A percentile compares a stretch with the other conserved stretches of the same genome.
These are phyloP conservation scores for Posidonia australis DNA, from an alignment of 106 monocot genomes.

Conservation along the genomic window DNA sequence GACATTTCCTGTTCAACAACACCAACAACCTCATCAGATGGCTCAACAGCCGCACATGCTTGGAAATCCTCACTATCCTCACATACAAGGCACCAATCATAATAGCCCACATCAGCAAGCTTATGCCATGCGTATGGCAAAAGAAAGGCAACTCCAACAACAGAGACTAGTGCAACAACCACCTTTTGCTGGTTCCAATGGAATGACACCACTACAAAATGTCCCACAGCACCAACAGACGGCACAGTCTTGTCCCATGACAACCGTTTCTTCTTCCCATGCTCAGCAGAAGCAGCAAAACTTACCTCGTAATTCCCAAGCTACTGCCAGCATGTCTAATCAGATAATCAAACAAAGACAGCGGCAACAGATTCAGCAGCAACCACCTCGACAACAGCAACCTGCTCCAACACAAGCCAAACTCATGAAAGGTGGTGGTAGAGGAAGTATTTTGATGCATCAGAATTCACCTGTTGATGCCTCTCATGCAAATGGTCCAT, in stretches of 20 bases:
- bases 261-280: constrained; percentile 27
- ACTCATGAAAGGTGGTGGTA: constrained; percentile 37
- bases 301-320: constrained; percentile 24
- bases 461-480: constrained; percentile 42
- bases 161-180: constrained; percentile 42
- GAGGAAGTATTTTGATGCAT: constrained; percentile 49
- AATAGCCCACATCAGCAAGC: constrained; percentile 54
- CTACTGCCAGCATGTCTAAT: constrained; percentile 19
- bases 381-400: constrained; percentile 30
- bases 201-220: constrained; percentile 28
- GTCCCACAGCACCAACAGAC: constrained; percentile 32
- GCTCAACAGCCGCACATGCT: constrained; percentile 49
- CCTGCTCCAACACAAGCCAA: constrained; percentile 23
- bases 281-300: constrained; percentile 45
- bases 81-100: constrained; percentile 43
- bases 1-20: constrained; percentile 44
- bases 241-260: constrained; percentile 33
- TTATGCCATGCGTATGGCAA: constrained; percentile 49
- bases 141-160: constrained; percentile 63
- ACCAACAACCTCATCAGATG: constrained; percentile 39
- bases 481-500: constrained; percentile 30
- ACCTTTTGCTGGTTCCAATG: constrained; percentile 30
- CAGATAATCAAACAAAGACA: constrained; percentile 62
- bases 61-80: constrained; percentile 46
- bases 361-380: constrained; percentile 45